Percentiles rank a stretch among this genome's conserved stretches.
phyloP scores from a whole-genome alignment of 2,329 filamentous ascomycete genomes.

The Trichoderma harzianum region DNA sequence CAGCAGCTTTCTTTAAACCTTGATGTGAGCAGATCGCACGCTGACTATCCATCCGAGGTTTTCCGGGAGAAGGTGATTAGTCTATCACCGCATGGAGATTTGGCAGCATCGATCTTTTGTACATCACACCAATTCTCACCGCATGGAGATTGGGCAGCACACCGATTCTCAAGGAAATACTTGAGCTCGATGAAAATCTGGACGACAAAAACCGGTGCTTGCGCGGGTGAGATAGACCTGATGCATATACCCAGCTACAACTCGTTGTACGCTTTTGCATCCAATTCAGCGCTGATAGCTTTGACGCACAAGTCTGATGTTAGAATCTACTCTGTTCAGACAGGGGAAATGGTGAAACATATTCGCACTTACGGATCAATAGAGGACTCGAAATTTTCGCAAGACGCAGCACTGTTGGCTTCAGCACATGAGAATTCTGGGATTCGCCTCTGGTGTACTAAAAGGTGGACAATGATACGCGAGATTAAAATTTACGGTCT shows the following conservation, averaged over 20 bases:
- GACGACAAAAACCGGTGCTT: background rate
- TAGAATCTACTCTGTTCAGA: background rate
- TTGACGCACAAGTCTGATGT: fast-evolving
- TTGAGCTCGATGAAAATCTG: background rate
- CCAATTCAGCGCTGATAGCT: background rate
- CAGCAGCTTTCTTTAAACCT: background rate
- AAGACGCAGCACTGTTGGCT: background rate
- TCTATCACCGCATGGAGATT: background rate
- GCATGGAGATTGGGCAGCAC: no score
- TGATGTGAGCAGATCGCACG: background rate
- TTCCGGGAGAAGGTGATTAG: background rate
- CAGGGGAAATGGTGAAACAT: background rate
- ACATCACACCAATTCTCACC: no score
- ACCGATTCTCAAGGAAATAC: no score
- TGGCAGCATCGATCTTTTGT: background rate
- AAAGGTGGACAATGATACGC: background rate
- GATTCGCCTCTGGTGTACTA: background rate
- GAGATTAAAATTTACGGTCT: fast-evolving
- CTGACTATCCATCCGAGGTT: no score
- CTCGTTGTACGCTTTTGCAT: background rate
- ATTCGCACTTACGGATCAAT: no score
- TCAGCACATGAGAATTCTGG: no score
- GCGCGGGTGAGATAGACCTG: background rate
- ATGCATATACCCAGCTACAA: background rate
- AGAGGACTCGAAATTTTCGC: background rate